phyloP scores from a whole-genome alignment of 1,139 yeast genomes.

The Pichia sp. region DNA sequence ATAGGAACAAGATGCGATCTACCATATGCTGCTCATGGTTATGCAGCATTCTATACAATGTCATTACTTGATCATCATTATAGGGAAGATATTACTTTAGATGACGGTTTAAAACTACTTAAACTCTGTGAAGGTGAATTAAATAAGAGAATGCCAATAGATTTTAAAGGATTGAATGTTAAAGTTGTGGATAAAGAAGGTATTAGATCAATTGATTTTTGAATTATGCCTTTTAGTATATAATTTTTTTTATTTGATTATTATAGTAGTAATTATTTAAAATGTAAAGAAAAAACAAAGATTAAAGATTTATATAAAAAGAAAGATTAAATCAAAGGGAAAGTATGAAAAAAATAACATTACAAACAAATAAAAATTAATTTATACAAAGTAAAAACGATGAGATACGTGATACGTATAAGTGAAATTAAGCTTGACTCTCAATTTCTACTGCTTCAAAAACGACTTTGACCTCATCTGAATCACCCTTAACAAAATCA shows the following conservation, averaged over 20 bases:
- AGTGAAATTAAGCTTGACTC: neutral
- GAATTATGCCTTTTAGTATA: too few relatives aligned
- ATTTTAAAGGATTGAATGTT: slow-evolving; percentile 74
- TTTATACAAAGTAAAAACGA: too few relatives aligned
- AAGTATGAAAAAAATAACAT: too few relatives aligned
- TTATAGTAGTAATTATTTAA: too few relatives aligned
- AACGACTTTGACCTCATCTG: slow-evolving; percentile 9
- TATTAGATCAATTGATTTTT: slow-evolving; percentile 43
- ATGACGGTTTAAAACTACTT: slow-evolving; percentile 75
- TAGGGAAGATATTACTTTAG: slow-evolving; percentile 65
- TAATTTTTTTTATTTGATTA: too few relatives aligned
- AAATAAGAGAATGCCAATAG: slow-evolving; percentile 86
- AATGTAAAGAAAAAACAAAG: too few relatives aligned
- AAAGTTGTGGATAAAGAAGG: slow-evolving; percentile 77
- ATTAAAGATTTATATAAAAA: too few relatives aligned
- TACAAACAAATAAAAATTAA: too few relatives aligned
- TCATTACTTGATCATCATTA: slow-evolving; percentile 90
- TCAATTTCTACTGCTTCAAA: neutral
- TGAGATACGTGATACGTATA: too few relatives aligned
- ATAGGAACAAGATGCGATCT: slow-evolving; percentile 85
- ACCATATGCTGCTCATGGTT: slow-evolving; percentile 97
- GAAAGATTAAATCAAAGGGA: too few relatives aligned
- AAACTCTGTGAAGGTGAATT: slow-evolving; percentile 73
- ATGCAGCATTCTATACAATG: slow-evolving; percentile 89
- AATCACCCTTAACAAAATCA: neutral